Base-by-base conservation (phyloP, 345 rosid species). In the Camelina laxa region DNA sequence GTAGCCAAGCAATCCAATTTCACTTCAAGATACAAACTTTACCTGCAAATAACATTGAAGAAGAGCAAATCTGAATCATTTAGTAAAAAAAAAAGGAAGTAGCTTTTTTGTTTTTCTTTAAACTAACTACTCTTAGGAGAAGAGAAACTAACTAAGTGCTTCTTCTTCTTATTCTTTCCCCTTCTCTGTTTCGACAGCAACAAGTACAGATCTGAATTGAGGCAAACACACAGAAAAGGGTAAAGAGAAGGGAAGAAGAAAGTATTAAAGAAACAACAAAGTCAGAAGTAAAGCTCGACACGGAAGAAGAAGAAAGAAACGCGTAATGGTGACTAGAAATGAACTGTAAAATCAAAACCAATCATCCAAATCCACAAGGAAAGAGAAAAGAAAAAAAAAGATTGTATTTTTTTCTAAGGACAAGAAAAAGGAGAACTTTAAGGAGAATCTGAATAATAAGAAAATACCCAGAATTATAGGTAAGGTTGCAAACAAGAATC, bases 161-260 rank as follows among this genome's bases (percentile, higher is more conserved):
- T 48, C 49, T 44, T 44, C 48, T 15, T 49, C 13, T 49, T 49
- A 11, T 44, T 44, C 50, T 2, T 7, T 1, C 5, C 1, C 33
- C 17, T 16, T 45, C 9, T 49, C 50, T 50, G 87, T 76, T 63
- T 65, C 71, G 44, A 60, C 68, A 42, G 19, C 21, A 72, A 66
- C 73, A 75, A 84, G 70, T 53, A 63, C 84, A 88, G 93, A 85
- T 91, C 93, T 80, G 87, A 79, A 79, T 59, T 16, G 33, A 54
- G 54, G 39, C 48, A 50, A 60, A 53, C 61, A 38, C 3, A 35
- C 9, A 31, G 17, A 65, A 19, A 60, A 51, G 57, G 7, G 4
- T 7, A 59, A 12, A 60, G 48, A 60, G 31, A 38, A 60, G 50
- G 16, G 30, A 27, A 27, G 30, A 61, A 70, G 27, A 33, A 63